Evolutionary conservation across 179 eudicot genomes (phyloP).

Genomic region (Amaranthus tricolor): DNA sequence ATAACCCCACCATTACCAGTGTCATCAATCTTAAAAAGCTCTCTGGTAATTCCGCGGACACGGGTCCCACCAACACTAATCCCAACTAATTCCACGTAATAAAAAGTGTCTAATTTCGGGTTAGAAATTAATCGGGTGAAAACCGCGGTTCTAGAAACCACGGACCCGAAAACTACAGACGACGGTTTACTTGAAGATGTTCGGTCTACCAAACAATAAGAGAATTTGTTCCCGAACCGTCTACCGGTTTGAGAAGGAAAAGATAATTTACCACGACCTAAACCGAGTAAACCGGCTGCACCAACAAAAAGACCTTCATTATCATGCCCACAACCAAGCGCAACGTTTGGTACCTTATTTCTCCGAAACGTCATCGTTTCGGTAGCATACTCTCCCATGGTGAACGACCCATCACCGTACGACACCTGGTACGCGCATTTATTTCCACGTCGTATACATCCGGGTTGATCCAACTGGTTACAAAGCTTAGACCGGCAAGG

Average conservation of each 20-base stretch:
- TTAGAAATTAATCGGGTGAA: constrained; percentile 68
- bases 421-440: constrained; percentile 77
- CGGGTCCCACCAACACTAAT: constrained; percentile 80
- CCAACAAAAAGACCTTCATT: constrained; percentile 85
- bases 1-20: constrained; percentile 84
- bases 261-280: constrained; percentile 72
- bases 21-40: constrained; percentile 60
- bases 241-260: constrained; percentile 71
- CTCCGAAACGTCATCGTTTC: constrained; percentile 83
- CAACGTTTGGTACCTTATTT: constrained; percentile 49
- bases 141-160: constrained; percentile 51
- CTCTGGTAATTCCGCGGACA: constrained; percentile 51
- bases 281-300: constrained; percentile 81
- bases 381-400: constrained; percentile 71
- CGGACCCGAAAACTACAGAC: constrained; percentile 65
- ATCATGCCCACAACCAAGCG: constrained; percentile 92
- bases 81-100: constrained; percentile 73
- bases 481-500: constrained; percentile 63
- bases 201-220: constrained; percentile 83
- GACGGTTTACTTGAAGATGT: constrained; percentile 70
- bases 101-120: constrained; percentile 87
- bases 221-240: constrained; percentile 63
- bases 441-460: constrained; percentile 51
- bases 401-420: constrained; percentile 88
- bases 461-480: constrained; percentile 59